Percentiles rank a stretch among this genome's conserved stretches.
Conservation (phyloP, 257 asterid species). For the Cynanchum wilfordii region DNA sequence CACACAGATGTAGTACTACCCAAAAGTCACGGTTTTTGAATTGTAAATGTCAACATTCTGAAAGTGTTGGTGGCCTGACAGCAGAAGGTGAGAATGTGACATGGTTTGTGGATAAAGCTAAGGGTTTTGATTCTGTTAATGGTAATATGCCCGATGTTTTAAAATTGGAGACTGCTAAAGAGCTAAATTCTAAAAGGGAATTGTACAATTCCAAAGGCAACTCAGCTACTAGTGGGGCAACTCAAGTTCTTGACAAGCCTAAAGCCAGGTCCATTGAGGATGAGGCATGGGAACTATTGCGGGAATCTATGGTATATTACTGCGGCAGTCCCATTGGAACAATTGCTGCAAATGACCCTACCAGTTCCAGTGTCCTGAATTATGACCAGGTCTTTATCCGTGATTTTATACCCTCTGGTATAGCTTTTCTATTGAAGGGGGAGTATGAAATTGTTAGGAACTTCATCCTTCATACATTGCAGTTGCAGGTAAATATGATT, state of each 20-base stretch:
- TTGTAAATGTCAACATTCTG: conserved; percentile 52
- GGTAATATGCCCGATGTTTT: conserved; percentile 22
- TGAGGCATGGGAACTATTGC: conserved; percentile 63
- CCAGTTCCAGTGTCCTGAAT: conserved; percentile 49
- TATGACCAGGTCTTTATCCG: conserved; percentile 74
- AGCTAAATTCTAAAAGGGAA: conserved; percentile 23
- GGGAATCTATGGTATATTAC: conserved; percentile 52
- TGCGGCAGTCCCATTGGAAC: conserved; percentile 70
- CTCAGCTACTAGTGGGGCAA: conserved; percentile 28
- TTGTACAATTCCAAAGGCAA: conserved; percentile 32
- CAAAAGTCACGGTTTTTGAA: conserved; percentile 18
- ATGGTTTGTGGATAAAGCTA: conserved; percentile 32
- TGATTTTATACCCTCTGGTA: conserved; percentile 70
- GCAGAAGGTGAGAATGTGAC: conserved; percentile 38
- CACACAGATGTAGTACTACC: conserved; percentile 16
- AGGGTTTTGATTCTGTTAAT: conserved; percentile 24
- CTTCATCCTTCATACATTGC: conserved; percentile 71
- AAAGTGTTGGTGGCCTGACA: conserved; percentile 38
- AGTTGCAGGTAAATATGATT: conserved; percentile 52
- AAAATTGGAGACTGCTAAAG: conserved; percentile 29
- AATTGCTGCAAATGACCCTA: conserved; percentile 66
- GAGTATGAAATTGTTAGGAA: conserved; percentile 74
- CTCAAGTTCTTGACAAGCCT: conserved; percentile 21
- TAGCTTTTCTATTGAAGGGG: conserved; percentile 68
- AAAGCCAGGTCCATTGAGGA: conserved; percentile 43